Evolutionary conservation across 73 alveolate species (phyloP).

Genomic region (Stentor coeruleus): DNA sequence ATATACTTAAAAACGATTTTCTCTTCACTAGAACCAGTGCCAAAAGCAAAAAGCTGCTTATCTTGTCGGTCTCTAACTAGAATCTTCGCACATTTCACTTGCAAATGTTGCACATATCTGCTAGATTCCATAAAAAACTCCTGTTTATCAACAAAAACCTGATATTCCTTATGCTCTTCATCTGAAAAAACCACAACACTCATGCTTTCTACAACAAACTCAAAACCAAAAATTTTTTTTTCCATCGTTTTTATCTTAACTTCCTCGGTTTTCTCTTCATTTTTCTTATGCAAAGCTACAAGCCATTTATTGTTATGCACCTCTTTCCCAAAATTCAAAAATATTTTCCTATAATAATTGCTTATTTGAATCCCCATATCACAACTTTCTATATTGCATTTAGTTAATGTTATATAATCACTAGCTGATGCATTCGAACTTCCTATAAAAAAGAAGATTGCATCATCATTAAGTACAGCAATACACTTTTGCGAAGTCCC

Average conservation of each 20-base stretch:
- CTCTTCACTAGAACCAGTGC: background rate
- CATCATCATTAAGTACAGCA: background rate
- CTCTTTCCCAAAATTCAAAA: background rate
- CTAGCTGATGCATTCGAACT: background rate
- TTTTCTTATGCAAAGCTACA: background rate
- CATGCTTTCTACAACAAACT: background rate
- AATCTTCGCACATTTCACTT: background rate
- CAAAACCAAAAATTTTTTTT: background rate
- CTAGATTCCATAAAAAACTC: background rate
- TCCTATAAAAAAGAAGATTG: background rate
- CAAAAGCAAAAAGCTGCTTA: background rate
- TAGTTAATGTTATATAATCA: background rate
- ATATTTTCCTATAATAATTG: background rate
- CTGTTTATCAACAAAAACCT: background rate
- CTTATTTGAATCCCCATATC: background rate
- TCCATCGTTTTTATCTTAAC: background rate
- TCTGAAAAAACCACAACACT: background rate
- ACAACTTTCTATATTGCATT: background rate
- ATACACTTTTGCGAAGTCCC: background rate
- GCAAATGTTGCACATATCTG: background rate
- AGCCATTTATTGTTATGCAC: background rate
- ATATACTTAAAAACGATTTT: background rate
- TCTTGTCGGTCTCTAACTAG: background rate
- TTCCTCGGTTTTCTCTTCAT: background rate
- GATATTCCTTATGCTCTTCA: background rate